Evolutionary conservation across 441 rosid genomes (phyloP), one percentile per base, ranked within the genome.

Genomic region (Heliophila coronopifolia): DNA sequence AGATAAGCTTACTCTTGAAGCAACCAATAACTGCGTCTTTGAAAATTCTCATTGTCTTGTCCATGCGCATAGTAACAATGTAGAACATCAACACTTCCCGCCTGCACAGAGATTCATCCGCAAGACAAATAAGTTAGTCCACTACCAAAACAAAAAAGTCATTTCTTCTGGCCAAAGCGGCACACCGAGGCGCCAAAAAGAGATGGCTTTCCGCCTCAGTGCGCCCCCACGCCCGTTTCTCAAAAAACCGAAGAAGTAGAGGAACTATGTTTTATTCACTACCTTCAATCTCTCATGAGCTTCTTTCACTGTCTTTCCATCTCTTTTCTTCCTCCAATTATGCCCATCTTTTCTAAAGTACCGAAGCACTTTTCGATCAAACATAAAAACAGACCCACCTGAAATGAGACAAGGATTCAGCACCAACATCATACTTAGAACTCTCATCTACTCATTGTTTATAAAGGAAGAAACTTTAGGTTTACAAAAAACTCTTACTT

Each of bases 21-120:
- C 92, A 85, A 70, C 97, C 97, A 92, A 46, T 92, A 92, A 52
- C 94, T 77, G 67, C 99, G 86, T 52, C 99, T 82, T 63, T 85
- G 97, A 73, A 92, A 92, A 64, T 62, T 78, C 56, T 83, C 92
- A 51, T 80, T 79, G 5, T 84, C 84, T 73, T 93, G 88, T 31
- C 99, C 97, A 66, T 88, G 99, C 3, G 97, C 97, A 81, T 93
- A 92, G 66, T 92, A 92, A 65, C 99, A 88, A 50, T 92, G 99
- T 53, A 92, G 61, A 49, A 83, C 97, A 55, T 92, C 97, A 59
- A 88, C 45, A 28, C 94, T 81, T 66, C 97, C 99, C 23, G 76
- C 90, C 97, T 92, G 69, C 71, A 78, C 45, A 6, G 28, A 55
- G 38, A 33, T 26, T 25, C 17, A 56, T 37, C 14, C 39, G 39